Evolutionary conservation across 1,284 basidiomycete species (phyloP).

Genomic region (Ceratobasidium sp.): DNA sequence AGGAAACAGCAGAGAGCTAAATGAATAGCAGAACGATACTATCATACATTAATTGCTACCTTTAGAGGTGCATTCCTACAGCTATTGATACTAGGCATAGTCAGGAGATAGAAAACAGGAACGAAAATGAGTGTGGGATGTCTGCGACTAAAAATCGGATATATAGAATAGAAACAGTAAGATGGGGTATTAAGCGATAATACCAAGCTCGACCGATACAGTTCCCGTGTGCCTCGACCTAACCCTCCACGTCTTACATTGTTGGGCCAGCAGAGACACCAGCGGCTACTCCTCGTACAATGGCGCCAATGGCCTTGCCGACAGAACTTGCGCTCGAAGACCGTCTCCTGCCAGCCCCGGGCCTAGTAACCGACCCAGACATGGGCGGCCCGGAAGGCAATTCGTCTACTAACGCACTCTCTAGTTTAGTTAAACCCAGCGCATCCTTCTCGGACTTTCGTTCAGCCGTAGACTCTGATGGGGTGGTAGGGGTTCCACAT

Average conservation of each 20-base stretch:
- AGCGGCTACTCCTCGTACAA: constrained; percentile 39
- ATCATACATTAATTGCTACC: constrained; percentile 28
- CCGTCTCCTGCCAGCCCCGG: constrained; percentile 14
- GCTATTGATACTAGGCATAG: constrained; percentile 16
- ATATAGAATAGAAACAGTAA: constrained; percentile 6
- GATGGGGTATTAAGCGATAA: constrained; percentile 27
- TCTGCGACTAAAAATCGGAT: constrained; percentile 12
- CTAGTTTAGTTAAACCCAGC: constrained; percentile 1
- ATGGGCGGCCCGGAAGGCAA: constrained; percentile 20
- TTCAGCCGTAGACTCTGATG: background rate
- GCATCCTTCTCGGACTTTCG: background rate
- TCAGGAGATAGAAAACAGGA: background rate
- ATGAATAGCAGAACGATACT: constrained; percentile 4
- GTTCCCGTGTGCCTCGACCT: background rate
- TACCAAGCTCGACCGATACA: constrained; percentile 1
- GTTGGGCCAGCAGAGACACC: constrained; percentile 12
- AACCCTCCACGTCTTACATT: background rate
- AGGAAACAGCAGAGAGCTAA: background rate
- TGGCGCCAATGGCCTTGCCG: constrained; percentile 29
- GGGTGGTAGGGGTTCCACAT: constrained; percentile 27
- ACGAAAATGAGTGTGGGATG: constrained; percentile 17
- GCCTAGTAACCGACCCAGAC: constrained; percentile 15
- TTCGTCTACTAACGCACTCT: constrained; percentile 20
- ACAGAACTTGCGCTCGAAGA: constrained; percentile 33
- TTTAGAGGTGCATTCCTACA: background rate